Conservation (phyloP, 768 basidiomycete genomes). For the Agrocybe chaxingu region DNA sequence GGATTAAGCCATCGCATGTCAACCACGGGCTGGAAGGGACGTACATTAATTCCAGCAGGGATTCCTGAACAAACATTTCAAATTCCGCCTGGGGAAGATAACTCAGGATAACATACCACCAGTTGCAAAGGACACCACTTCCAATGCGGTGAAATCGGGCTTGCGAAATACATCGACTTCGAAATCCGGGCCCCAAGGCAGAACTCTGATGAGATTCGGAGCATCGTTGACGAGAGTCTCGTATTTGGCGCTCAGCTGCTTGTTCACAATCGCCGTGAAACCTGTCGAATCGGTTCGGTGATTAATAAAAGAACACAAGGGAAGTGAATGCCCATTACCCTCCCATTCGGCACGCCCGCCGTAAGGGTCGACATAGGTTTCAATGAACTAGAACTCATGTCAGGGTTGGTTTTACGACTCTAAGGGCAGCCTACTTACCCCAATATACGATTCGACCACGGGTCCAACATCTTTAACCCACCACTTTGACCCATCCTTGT, state of each 20-base stretch:
- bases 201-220: slow-evolving; percentile 73
- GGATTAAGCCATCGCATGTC: not conserved
- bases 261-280: slow-evolving; percentile 88
- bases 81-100: not conserved
- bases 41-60: slow-evolving; percentile 81
- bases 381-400: slow-evolving; percentile 52
- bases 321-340: slow-evolving; percentile 38
- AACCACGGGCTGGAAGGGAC: slow-evolving; percentile 13
- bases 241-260: slow-evolving; percentile 79
- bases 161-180: slow-evolving; percentile 77
- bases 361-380: slow-evolving; percentile 87
- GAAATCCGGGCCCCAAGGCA: slow-evolving; percentile 76
- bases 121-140: slow-evolving; percentile 80
- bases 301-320: slow-evolving; percentile 1
- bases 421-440: slow-evolving; percentile 32
- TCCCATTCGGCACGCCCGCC: slow-evolving; percentile 94
- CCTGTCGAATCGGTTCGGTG: slow-evolving; percentile 36
- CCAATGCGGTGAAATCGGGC: slow-evolving; percentile 85
- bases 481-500: slow-evolving; percentile 70
- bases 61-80: slow-evolving; percentile 47
- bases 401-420: not conserved
- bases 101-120: slow-evolving; percentile 46
- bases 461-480: slow-evolving; percentile 91
- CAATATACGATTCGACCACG: slow-evolving; percentile 85
- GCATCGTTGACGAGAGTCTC: slow-evolving; percentile 72